Evolutionary conservation across 257 asterid species (phyloP).

Genomic region (Solanum microdontum): DNA sequence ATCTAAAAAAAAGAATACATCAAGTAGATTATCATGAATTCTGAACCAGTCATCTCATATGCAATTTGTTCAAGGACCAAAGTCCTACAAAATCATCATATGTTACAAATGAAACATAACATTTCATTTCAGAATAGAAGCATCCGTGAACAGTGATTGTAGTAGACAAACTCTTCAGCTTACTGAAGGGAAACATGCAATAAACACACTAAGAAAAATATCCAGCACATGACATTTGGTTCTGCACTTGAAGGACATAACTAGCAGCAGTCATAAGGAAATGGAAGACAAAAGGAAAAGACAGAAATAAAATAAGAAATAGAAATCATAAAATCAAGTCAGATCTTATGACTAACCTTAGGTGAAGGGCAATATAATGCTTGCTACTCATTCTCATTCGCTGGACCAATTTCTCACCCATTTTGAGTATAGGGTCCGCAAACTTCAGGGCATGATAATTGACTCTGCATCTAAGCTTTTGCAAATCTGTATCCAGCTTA

Average conservation of each 20-base stretch:
- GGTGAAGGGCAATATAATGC: conserved; percentile 86
- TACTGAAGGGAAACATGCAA: background rate
- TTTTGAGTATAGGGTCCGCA: conserved; percentile 62
- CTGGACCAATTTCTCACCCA: conserved; percentile 73
- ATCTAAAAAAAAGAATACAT: background rate
- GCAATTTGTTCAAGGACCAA: background rate
- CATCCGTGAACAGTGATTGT: background rate
- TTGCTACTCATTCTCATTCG: conserved; percentile 73
- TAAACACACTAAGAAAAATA: background rate
- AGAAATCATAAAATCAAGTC: background rate
- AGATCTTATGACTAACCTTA: conserved; percentile 40
- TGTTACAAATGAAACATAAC: background rate
- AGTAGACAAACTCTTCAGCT: background rate
- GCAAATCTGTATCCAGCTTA: conserved; percentile 63
- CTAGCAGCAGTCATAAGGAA: background rate
- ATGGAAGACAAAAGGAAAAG: background rate
- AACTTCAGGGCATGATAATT: conserved; percentile 92
- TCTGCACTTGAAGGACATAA: background rate
- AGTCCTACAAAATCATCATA: background rate
- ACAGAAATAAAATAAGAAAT: background rate
- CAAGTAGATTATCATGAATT: background rate
- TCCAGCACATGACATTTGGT: background rate
- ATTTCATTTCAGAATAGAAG: background rate
- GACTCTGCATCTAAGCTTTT: conserved; percentile 93
- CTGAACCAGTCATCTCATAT: background rate